Conservation (phyloP, 177 flowering plant species). For the Vitis hybrid region DNA sequence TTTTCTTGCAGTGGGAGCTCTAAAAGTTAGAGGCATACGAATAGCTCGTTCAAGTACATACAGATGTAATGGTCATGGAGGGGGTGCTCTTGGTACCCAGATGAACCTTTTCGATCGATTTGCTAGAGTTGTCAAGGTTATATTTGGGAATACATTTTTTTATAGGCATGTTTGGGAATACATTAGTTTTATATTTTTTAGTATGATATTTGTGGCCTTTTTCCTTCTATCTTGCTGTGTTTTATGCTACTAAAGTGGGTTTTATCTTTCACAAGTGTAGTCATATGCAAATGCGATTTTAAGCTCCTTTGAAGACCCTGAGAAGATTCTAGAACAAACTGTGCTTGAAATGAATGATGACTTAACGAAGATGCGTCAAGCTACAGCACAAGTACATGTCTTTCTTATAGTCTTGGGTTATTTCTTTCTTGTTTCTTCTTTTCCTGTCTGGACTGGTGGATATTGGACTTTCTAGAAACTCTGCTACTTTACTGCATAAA, state of each 20-base stretch:
- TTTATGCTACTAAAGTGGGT: background rate
- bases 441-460: background rate
- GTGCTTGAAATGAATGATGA: constrained; percentile 85
- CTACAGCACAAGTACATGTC: constrained; percentile 68
- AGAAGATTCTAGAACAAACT: constrained; percentile 77
- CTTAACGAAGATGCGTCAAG: constrained; percentile 82
- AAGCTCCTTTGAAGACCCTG: constrained; percentile 81
- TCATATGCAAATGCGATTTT: constrained; percentile 77
- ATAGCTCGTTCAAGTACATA: constrained; percentile 25
- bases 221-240: background rate
- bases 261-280: constrained; percentile 27
- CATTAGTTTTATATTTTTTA: background rate
- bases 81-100: constrained; percentile 55
- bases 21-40: constrained; percentile 31
- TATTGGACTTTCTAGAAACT: too few relatives aligned
- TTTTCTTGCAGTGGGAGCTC: constrained; percentile 35
- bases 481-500: too few relatives aligned
- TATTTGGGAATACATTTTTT: background rate
- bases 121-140: constrained; percentile 75
- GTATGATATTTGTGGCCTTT: background rate
- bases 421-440: constrained; percentile 1
- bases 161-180: background rate
- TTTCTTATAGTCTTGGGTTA: background rate
- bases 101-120: constrained; percentile 74
- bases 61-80: constrained; percentile 37